Conservation (phyloP, 1,284 basidiomycete genomes). For the Trichosporon sp. region DNA sequence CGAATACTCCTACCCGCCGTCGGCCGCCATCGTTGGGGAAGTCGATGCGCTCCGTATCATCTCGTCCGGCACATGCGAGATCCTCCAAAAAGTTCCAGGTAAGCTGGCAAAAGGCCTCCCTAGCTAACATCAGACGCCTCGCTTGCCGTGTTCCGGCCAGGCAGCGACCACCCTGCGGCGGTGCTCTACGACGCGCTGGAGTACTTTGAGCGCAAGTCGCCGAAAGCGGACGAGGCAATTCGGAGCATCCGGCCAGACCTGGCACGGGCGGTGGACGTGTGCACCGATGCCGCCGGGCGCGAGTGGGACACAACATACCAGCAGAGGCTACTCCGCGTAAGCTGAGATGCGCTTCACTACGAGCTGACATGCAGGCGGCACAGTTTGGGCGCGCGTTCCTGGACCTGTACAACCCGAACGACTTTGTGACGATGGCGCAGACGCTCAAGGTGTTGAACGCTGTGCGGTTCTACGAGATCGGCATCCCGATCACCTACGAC, state of each 20-base stretch:
- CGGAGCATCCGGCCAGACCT: constrained; percentile 81
- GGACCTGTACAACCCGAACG: constrained; percentile 83
- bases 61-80: constrained; percentile 73
- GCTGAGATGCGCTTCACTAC: constrained; percentile 31
- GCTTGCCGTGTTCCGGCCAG: constrained; percentile 80
- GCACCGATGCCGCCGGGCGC: constrained; percentile 85
- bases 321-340: constrained; percentile 71
- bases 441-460: constrained; percentile 93
- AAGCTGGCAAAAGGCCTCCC: constrained; percentile 3
- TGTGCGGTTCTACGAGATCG: constrained; percentile 82
- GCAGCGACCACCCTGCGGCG: constrained; percentile 84
- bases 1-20: constrained; percentile 74
- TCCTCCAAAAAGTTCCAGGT: constrained; percentile 90
- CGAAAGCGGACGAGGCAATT: constrained; percentile 89
- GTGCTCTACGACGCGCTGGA: constrained; percentile 90
- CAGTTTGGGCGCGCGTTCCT: constrained; percentile 92
- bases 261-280: constrained; percentile 81
- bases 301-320: constrained; percentile 93
- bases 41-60: constrained; percentile 81
- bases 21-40: constrained; percentile 75
- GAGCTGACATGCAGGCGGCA: constrained; percentile 63
- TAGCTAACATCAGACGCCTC: constrained; percentile 57
- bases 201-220: constrained; percentile 73
- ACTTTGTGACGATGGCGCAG: constrained; percentile 87
- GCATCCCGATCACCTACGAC: constrained; percentile 85